Evolutionary conservation across 73 alveolate genomes (phyloP).

Genomic region (Halteria grandinella): DNA sequence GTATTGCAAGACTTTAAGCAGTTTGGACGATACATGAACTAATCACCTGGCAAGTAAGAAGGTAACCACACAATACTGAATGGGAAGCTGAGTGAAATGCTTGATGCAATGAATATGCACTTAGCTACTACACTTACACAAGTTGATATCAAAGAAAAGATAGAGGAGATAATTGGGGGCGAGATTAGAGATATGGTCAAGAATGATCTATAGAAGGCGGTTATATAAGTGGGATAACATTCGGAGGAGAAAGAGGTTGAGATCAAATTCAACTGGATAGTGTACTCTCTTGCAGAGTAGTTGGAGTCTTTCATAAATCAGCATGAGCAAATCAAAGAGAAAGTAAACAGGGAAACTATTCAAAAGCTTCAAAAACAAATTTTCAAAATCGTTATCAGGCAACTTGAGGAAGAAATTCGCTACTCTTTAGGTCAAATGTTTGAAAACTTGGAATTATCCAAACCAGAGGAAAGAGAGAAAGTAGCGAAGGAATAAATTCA

Average conservation of each 20-base stretch:
- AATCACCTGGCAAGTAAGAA: background rate
- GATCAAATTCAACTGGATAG: slow-evolving; percentile 8
- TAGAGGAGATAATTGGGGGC: background rate
- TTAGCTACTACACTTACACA: slow-evolving; percentile 15
- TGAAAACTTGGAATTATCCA: too few species aligned
- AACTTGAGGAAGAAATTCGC: background rate
- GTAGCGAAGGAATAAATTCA: too few species aligned
- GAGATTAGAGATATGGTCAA: background rate
- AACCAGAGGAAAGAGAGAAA: too few species aligned
- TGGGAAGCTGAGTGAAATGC: slow-evolving; percentile 24
- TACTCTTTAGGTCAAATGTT: background rate
- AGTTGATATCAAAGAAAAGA: background rate
- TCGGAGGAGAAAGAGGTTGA: slow-evolving; percentile 1
- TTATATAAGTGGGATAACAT: background rate
- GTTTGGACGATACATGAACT: slow-evolving; percentile 7
- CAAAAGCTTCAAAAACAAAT: background rate
- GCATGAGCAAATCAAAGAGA: background rate
- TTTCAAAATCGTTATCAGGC: background rate
- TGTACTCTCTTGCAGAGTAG: background rate
- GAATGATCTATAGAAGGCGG: background rate
- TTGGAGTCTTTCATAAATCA: background rate
- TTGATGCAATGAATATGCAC: slow-evolving; percentile 35
- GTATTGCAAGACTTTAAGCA: background rate
- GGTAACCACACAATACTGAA: background rate
- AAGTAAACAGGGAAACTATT: background rate